Percentiles rank a stretch among this genome's conserved stretches.
Evolutionary conservation across 352 stramenopile genomes (phyloP).

Genomic region (Phytophthora fragariaefolia): DNA sequence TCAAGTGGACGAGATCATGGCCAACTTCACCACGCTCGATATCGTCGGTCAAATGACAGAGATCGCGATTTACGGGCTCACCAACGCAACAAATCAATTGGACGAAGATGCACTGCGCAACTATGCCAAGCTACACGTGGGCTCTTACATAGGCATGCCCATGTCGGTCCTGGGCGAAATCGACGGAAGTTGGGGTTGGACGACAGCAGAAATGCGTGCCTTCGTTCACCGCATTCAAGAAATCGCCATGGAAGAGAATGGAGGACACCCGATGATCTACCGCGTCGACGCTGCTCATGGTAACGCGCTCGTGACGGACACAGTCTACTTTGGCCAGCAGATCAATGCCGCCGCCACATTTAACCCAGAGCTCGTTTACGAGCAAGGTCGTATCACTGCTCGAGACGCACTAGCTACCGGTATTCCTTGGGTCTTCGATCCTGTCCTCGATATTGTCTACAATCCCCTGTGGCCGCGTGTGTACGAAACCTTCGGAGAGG

Average conservation of each 20-base stretch:
- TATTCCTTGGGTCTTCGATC: slow-evolving; percentile 16
- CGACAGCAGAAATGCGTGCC: slow-evolving; percentile 15
- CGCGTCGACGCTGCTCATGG: slow-evolving; percentile 61
- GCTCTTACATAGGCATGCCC: slow-evolving; percentile 62
- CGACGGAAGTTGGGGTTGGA: slow-evolving; percentile 15
- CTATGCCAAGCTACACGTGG: slow-evolving; percentile 72
- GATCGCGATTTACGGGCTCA: slow-evolving; percentile 22
- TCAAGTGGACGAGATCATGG: too few relatives aligned
- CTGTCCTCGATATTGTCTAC: slow-evolving; percentile 15
- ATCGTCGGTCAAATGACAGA: slow-evolving; percentile 31
- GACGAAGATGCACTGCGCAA: slow-evolving; percentile 45
- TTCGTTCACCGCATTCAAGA: slow-evolving; percentile 11
- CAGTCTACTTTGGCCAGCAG: slow-evolving; percentile 35
- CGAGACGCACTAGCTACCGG: slow-evolving; percentile 9
- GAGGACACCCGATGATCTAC: slow-evolving; percentile 24
- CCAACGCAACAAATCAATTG: slow-evolving; percentile 12
- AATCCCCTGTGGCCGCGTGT: slow-evolving; percentile 16
- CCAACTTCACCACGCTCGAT: too few relatives aligned
- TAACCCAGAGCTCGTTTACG: slow-evolving; percentile 11
- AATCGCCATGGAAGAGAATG: slow-evolving; percentile 55
- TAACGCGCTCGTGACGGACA: slow-evolving; percentile 60
- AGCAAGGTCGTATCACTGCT: slow-evolving; percentile 12
- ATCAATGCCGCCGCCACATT: slow-evolving; percentile 16
- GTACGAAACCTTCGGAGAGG: slow-evolving; percentile 19
- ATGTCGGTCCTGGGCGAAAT: slow-evolving; percentile 11